These are phyloP conservation scores for Malassezia obtusa DNA, from an alignment of 1,284 basidiomycete genomes.

Conservation along the genomic window DNA sequence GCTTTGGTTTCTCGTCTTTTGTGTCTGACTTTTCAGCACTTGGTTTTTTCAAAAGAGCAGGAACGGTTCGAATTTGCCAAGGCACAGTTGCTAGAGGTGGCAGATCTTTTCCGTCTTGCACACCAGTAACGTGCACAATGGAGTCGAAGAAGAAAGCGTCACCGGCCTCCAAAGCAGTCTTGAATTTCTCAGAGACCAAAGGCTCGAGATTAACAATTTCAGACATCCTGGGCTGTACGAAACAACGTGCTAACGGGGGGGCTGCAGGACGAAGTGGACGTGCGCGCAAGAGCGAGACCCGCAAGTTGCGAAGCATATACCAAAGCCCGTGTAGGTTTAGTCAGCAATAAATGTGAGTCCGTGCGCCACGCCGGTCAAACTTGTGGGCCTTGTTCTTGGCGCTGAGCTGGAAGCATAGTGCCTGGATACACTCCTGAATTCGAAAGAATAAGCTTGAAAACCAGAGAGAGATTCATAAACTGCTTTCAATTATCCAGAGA, in stretches of 20 bases:
- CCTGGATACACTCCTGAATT: no score
- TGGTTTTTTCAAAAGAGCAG: slow-evolving; percentile 36
- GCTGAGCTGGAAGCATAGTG: no score
- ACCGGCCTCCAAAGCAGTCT: slow-evolving; percentile 22
- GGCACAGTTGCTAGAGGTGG: slow-evolving; percentile 7
- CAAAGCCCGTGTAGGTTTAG: no score
- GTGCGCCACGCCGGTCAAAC: no score
- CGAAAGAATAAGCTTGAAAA: no score
- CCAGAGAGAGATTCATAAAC: no score
- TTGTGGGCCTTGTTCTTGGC: no score
- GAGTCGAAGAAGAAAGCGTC: slow-evolving; percentile 43
- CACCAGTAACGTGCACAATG: slow-evolving; percentile 16
- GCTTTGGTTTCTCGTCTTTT: slow-evolving; percentile 15
- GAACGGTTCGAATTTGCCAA: slow-evolving; percentile 39
- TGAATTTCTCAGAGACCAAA: slow-evolving; percentile 25
- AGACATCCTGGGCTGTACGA: not conserved
- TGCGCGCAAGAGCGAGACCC: not conserved
- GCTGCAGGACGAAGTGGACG: not conserved
- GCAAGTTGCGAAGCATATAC: not conserved
- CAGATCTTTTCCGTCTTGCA: not conserved
- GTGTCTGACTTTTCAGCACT: not conserved
- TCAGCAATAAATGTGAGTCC: no score
- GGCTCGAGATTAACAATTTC: not conserved
- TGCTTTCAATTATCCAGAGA: no score
- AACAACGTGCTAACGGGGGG: no score